Evolutionary conservation across 441 rosid species (phyloP), one percentile per base, ranked within the genome.

Genomic region (Geranium incanum): DNA sequence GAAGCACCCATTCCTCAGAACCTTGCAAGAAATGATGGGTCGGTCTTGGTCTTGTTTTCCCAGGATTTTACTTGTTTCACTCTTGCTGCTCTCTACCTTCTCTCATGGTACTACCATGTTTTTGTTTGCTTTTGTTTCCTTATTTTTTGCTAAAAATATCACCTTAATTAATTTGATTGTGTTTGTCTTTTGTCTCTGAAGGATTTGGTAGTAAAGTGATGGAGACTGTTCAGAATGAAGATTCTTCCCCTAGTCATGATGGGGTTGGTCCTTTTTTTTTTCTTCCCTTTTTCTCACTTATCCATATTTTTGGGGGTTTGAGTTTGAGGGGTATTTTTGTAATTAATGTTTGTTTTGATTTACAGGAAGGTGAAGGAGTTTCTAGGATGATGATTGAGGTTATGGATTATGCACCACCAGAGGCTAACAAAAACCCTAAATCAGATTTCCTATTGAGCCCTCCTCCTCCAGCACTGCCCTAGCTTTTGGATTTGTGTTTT

Each of bases 381-480:
- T 8, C 75, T 65, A 80, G 87, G 75, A 68, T 72, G 80, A 66
- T 71, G 79, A 72, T 73, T 64, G 87, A 77, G 52, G 36, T 73
- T 69, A 36, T 79, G 85, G 92, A 88, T 70, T 88, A 88, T 68
- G 38, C 77, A 33, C 82, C 81, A 4, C 85, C 92, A 2, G 77
- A 72, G 63, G 84, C 92, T 11, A 88, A 88, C 77, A 72, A 74
- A 0, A 88, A 86, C 75, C 86, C 89, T 43, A 85, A 62, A 75
- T 71, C 82, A 62, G 86, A 88, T 6, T 78, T 18, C 65, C 11
- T 77, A 1, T 21, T 72, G 1, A 69, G 60, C 64, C 89, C 92
- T 71, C 84, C 92, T 67, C 84, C 87, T 9, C 82, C 33, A 28
- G 33, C 60, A 5, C 45, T 5, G 9, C 7, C 45, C 3, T 41